Base-by-base conservation (phyloP, 2,329 filamentous ascomycete species). In the Botrytis pseudocinerea region DNA sequence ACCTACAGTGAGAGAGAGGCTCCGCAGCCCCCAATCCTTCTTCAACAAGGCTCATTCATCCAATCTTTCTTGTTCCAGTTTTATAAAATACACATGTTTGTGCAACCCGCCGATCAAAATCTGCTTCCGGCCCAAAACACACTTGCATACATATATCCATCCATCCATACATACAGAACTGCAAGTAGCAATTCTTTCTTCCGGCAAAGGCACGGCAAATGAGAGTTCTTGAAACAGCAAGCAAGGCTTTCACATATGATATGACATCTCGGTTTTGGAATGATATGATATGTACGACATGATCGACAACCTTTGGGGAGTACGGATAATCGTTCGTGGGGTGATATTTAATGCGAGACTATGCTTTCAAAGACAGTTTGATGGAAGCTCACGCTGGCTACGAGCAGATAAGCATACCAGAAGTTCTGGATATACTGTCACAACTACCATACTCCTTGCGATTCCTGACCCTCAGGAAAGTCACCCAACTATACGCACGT, bases 31-130 rank as follows among this genome's bases (percentile, higher is more conserved):
- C 20, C 2, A 40, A 35, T 35, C 12, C 18, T 25, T 71, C 57
- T 42, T 32, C 69, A 32, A 57, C 9, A 65, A 54, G 7, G 14
- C 7, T 16, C 18, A 42, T 18, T 57, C 35, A 57, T 40, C 57
- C 44, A 64, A 42, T 65, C 16, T 71, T 32, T 63, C 20, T n/a
- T 38, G 12, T 32, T 59, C 20, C 28, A 16, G 25, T 54, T 2
- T 16, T 3, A 44, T 6, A 12, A n/a, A 7, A 38, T 32, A 42
- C 44, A 54, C 35, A 42, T 28, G 35, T 20, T 57, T 57, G 60
- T 71, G 59, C n/a, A 44, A 57, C 59, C n/a, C 64, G 46, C 46
- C 46, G 25, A 54, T 68, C 32, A n/a, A 16, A 38, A 59, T 35
- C 60, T 69, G 12, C 38, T n/a, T 60, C 38, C 18, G 6, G 7